phyloP scores from a whole-genome alignment of 2,329 filamentous ascomycete species.

The Aspergillus pseudonomiae region DNA sequence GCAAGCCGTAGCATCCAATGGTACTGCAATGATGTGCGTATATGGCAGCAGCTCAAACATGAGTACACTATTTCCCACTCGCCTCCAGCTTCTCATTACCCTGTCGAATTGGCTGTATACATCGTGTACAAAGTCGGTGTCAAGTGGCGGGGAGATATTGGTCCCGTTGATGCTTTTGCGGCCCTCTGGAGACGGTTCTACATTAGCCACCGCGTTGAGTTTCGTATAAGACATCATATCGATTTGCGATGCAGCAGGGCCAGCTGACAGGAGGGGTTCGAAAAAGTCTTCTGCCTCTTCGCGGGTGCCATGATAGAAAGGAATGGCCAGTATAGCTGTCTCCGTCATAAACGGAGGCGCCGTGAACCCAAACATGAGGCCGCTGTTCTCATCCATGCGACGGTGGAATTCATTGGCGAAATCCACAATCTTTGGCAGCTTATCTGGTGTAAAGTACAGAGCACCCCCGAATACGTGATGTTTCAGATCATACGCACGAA shows the following conservation, averaged over 20 bases:
- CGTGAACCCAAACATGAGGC: conserved; percentile 15
- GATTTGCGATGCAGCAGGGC: neutral
- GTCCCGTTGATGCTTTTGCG: conserved; percentile 11
- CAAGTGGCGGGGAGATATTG: conserved; percentile 6
- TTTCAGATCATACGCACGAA: conserved; percentile 10
- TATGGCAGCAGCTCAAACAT: conserved; percentile 16
- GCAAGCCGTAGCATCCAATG: conserved; percentile 14
- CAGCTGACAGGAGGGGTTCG: conserved; percentile 1
- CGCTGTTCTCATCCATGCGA: conserved; percentile 13
- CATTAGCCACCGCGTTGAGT: conserved; percentile 9
- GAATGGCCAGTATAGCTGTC: conserved; percentile 1
- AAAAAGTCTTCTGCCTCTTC: conserved; percentile 8
- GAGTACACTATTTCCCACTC: conserved; percentile 11
- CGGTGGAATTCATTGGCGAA: conserved; percentile 15
- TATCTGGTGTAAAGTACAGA: conserved; percentile 8
- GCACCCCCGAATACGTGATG: conserved; percentile 5
- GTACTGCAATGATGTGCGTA: conserved; percentile 1
- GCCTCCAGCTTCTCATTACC: conserved; percentile 3
- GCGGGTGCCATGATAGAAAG: conserved; percentile 9
- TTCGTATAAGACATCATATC: conserved; percentile 13
- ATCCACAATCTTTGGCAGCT: conserved; percentile 8
- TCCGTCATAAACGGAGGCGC: neutral
- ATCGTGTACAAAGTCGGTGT: neutral
- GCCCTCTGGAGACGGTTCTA: conserved; percentile 13
- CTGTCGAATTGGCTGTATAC: conserved; percentile 6